Evolutionary conservation across 306 rosid species (phyloP), one percentile per base, ranked within the genome.

Genomic region (Cucurbita maxima): DNA sequence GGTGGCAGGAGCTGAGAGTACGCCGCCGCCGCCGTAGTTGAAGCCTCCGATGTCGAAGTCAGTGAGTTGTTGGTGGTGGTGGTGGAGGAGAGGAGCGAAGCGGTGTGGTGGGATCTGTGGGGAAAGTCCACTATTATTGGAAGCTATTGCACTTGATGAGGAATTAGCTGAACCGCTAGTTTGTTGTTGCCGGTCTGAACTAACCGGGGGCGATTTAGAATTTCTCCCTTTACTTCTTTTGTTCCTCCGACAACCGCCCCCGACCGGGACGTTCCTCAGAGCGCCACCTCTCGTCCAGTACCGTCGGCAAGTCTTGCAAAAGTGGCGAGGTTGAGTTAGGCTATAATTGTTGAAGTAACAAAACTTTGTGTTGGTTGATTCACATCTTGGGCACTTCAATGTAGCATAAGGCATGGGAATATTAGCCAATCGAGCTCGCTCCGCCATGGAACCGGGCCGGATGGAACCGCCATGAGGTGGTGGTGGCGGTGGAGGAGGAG

Each of bases 351-450:
- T 30, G 34, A 30, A 30, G 34, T 30, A 30, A 30, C 34, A 30
- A 30, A 30, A 30, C 34, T 30, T 30, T 2, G 34, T 30, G 73
- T 76, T 76, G 54, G 79, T 76, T 13, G 79, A 76, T 48, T 76
- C 79, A 45, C 74, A 76, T 66, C 79, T 40, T 11, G 79, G 79
- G 68, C 79, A 76, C 44, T 76, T 76, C 54, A 77, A 51, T 58
- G 78, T 62, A n/a, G 72, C 41, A 20, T 75, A 73, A 5, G 78
- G 78, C 58, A 62, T 36, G 3, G 78, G 72, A 16, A 75, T 37
- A 67, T 75, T 75, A 5, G 78, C 78, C 52, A 75, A 16, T 18
- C 78, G 78, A 50, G 78, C 78, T 10, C 72, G 78, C 20, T 75
- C 78, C 3, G 72, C 40, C 78, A 75, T 75, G 5, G 78, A 75